These are phyloP conservation scores for Fusarium pininemorale DNA, from an alignment of 2,329 filamentous ascomycete genomes.

Conservation along the genomic window DNA sequence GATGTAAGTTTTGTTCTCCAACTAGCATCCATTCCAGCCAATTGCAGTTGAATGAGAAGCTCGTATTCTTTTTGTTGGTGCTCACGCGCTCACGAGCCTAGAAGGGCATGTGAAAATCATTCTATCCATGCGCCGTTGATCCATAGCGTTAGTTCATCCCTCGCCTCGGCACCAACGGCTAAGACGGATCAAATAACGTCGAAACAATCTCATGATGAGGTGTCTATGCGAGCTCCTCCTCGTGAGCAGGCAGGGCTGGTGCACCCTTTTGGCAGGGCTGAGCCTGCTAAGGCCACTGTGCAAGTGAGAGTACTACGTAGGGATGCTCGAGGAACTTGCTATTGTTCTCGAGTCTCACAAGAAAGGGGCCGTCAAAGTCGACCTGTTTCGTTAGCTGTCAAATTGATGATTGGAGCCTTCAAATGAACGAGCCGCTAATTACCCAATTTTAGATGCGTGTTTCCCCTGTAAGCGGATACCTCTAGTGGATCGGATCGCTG, in stretches of 20 bases:
- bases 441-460: constrained; percentile 30
- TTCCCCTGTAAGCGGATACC: constrained; percentile 29
- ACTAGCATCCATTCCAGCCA: not conserved
- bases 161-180: constrained; percentile 37
- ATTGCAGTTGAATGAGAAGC: constrained; percentile 2
- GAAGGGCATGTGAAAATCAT: constrained; percentile 31
- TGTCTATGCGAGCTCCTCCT: constrained; percentile 3
- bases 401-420: constrained; percentile 10
- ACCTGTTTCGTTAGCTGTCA: constrained; percentile 21
- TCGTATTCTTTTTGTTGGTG: constrained; percentile 29
- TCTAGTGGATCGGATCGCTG: constrained; percentile 36
- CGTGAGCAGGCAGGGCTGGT: constrained; percentile 1
- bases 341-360: not conserved
- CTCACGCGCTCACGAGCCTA: constrained; percentile 31
- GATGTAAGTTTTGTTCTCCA: not conserved
- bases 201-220: constrained; percentile 18
- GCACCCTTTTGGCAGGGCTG: not conserved
- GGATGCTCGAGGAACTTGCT: not conserved
- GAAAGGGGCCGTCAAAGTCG: constrained; percentile 19
- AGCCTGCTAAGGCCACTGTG: constrained; percentile 7
- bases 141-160: not conserved
- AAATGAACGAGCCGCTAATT: constrained; percentile 30
- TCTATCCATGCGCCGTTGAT: constrained; percentile 5
- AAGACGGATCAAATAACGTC: constrained; percentile 2
- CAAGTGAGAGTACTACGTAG: not conserved